These are phyloP conservation scores for Lactuca sativa DNA, from an alignment of 129 eudicot genomes.

Conservation along the genomic window DNA sequence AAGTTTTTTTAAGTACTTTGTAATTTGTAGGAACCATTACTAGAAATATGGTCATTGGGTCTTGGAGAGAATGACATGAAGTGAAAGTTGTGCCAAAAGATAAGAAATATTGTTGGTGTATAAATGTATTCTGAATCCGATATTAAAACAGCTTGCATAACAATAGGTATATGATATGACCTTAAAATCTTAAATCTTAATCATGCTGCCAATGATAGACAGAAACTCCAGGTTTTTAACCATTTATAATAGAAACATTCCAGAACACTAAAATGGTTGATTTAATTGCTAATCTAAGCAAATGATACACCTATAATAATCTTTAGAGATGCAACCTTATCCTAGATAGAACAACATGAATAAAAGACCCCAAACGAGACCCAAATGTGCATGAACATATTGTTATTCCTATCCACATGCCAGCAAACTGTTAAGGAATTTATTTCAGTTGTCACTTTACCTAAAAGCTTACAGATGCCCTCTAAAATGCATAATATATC, in stretches of 20 bases:
- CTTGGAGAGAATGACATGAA: constrained; percentile 31
- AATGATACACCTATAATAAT: neutral
- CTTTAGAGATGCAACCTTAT: constrained; percentile 15
- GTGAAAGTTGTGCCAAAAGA: constrained; percentile 30
- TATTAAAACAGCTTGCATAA: neutral
- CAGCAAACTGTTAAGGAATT: constrained; percentile 59
- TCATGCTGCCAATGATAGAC: constrained; percentile 15
- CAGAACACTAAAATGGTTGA: constrained; percentile 12
- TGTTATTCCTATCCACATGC: constrained; percentile 63
- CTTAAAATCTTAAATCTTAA: constrained; percentile 7
- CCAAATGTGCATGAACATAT: neutral
- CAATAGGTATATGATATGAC: constrained; percentile 6
- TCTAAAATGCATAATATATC: constrained; percentile 47
- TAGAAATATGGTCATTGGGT: constrained; percentile 5
- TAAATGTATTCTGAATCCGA: constrained; percentile 34
- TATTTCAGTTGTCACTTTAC: constrained; percentile 47
- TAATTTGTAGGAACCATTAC: constrained; percentile 14
- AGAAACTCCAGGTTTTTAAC: neutral
- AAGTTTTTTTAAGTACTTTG: constrained; percentile 1
- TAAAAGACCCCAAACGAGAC: constrained; percentile 4
- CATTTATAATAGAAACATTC: neutral
- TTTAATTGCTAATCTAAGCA: constrained; percentile 2
- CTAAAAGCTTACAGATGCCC: constrained; percentile 56
- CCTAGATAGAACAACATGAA: neutral
- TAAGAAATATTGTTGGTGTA: constrained; percentile 29